Percentiles rank a stretch among this genome's conserved stretches.
phyloP scores from a whole-genome alignment of 176 grass and related monocot genomes.

The Pontederia crassipes region DNA sequence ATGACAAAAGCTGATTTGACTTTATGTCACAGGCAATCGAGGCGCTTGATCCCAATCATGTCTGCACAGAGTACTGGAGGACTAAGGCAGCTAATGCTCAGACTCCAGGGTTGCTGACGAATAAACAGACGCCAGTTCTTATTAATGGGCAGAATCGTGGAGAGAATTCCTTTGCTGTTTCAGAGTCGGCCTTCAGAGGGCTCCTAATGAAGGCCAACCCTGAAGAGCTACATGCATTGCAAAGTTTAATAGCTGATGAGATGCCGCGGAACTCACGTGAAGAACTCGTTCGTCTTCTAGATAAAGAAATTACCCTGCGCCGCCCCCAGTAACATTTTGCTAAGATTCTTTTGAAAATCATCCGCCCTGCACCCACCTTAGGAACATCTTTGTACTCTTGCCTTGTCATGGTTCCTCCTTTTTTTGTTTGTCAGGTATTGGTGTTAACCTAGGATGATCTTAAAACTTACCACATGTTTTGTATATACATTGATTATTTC shows the following conservation, averaged over 20 bases:
- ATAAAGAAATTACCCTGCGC: conserved; percentile 19
- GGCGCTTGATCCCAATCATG: conserved; percentile 32
- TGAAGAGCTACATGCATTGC: conserved; percentile 53
- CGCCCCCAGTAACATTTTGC: too few species aligned
- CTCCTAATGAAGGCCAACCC: conserved; percentile 66
- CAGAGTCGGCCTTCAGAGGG: conserved; percentile 30
- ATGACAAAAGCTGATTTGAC: too few species aligned
- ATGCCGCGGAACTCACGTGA: conserved; percentile 9
- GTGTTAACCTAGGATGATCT: too few species aligned
- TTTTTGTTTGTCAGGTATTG: too few species aligned
- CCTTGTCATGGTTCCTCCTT: too few species aligned
- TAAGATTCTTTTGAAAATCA: too few species aligned
- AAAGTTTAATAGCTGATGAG: conserved; percentile 31
- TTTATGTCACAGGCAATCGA: conserved; percentile 46
- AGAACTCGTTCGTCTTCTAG: conserved; percentile 28
- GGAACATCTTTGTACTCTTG: too few species aligned
- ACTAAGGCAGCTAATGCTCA: neutral
- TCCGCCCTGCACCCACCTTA: too few species aligned
- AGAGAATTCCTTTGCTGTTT: neutral
- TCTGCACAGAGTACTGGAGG: conserved; percentile 77
- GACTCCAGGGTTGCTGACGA: neutral
- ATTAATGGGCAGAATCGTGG: neutral
- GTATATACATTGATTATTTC: too few species aligned
- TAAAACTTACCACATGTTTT: too few species aligned
- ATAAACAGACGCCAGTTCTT: neutral